A percentile compares a stretch with the other conserved stretches of the same genome.
These are phyloP conservation scores for Sporisorium sorghi DNA, from an alignment of 1,284 basidiomycete species.

Conservation along the genomic window DNA sequence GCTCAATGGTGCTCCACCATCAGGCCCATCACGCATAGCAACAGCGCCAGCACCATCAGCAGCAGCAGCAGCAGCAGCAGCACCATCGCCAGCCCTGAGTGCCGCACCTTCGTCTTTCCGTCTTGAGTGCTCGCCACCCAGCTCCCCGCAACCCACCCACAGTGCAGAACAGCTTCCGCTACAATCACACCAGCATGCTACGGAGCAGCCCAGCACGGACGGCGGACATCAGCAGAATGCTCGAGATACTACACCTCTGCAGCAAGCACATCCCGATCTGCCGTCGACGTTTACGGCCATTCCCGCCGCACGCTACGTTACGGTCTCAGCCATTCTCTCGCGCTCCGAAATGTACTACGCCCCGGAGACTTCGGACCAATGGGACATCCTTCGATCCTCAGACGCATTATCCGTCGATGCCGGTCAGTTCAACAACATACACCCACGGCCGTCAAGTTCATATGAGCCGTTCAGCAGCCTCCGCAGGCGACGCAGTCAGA, in stretches of 20 bases:
- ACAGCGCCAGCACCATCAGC: not conserved
- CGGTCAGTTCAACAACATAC: not conserved
- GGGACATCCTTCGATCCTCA: slow-evolving; percentile 34
- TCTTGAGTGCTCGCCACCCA: slow-evolving; percentile 33
- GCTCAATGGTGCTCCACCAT: slow-evolving; percentile 9
- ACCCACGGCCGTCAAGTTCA: not conserved
- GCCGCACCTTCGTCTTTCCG: slow-evolving; percentile 33
- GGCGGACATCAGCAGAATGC: not conserved
- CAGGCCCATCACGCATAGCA: not conserved
- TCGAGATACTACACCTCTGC: no score
- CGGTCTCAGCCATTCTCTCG: slow-evolving; percentile 61
- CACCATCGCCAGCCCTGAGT: slow-evolving; percentile 32
- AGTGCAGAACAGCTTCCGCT: not conserved
- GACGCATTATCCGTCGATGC: slow-evolving; percentile 9
- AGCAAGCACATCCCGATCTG: not conserved
- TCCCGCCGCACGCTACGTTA: slow-evolving; percentile 50
- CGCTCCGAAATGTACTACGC: slow-evolving; percentile 53
- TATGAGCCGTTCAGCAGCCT: slow-evolving; percentile 11
- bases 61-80: not conserved
- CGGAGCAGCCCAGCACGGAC: not conserved
- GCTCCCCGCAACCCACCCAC: slow-evolving; percentile 10
- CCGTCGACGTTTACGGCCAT: not conserved
- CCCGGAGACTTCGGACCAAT: slow-evolving; percentile 27
- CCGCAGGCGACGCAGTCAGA: slow-evolving; percentile 22
- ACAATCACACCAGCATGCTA: not conserved